Base-by-base conservation (phyloP, 306 rosid species). In the Fagus crenata region DNA sequence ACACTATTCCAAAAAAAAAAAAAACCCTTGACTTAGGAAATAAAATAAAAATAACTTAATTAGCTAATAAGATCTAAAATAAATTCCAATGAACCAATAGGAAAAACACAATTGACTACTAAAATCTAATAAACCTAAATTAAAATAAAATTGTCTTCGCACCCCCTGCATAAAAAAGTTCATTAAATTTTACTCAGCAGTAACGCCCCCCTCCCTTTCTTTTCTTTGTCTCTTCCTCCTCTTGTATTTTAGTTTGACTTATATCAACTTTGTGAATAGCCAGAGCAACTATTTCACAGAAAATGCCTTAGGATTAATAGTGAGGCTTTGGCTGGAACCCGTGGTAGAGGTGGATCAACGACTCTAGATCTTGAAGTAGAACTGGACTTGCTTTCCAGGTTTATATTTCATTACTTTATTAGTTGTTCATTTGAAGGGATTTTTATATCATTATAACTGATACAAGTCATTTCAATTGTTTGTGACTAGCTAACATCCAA, bases 211-310 rank as follows among this genome's bases (percentile, higher is more conserved):
- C 61, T 75, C 69, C 9, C 49, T 74, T 53, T 75, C 33, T 46
- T 0, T 46, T 46, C 51, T 46, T 46, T 3, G 51, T 46, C 51
- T 46, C 51, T 9, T 46, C 51, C 51, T 46, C 51, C 51, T 46
- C 51, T 46, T 46, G 49, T 75, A 55, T 81, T 75, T 81, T 80
- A 71, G 78, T 81, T 80, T 89, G 73, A 84, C 85, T 87, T 81
- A 35, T 61, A 87, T 85, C 77, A 85, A 80, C 80, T 86, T 82
- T 87, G 86, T 82, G 77, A 88, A 90, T 85, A 95, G 99, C 99
- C 99, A 81, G 99, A 95, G 93, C 96, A 86, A 85, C 92, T 95
- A 82, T 95, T 95, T 90, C 97, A 86, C 84, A 90, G 99, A 92
- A 93, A 91, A 87, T 74, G 84, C 68, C 97, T 90, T 76, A 78